Evolutionary conservation across 2,329 filamentous ascomycete species (phyloP), one percentile per base, ranked within the genome.

Genomic region (Colletotrichum caudatum): DNA sequence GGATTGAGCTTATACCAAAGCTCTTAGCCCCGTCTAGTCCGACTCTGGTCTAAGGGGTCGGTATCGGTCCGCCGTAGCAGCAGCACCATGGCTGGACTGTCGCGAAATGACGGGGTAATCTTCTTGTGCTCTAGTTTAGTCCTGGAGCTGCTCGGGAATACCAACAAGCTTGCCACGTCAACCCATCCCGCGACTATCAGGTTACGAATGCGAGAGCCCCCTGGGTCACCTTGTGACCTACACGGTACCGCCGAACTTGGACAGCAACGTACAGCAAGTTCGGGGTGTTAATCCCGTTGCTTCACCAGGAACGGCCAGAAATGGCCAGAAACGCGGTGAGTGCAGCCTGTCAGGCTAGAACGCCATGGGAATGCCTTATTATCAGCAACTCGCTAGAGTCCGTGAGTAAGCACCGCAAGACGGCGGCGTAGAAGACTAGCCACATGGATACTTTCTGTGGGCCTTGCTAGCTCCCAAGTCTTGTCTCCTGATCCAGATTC

Each of bases 81-180:
- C 64, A 68, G 69, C 39, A 64, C 39, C 39, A 26, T 60, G 59
- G 44, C 66, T 18, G 46, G 46, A n/a, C 50, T 54, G 29, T 37
- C 59, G 59, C 29, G 23, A 72, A 44, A 60, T 69, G 60, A 69
- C 12, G 57, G 39, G 35, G 29, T 46, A 35, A n/a, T 20, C 5
- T 54, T 69, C 44, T 59, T 23, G 53, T 48, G 46, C 23, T 54
- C 61, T 46, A 56, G 37, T 61, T 23, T 72, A 64, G 65, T 37
- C 18, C 26, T n/a, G 46, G 46, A 61, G 53, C 69, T 56, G 60
- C 26, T 59, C n/a, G 50, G 39, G 37, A 20, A 59, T 57, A 64
- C 64, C 69, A 59, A 64, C 50, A 35, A 37, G 41, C 69, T 71
- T 72, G 69, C 69, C 65, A 72, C 65, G 69, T 72, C 69, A 69